Base-by-base conservation (phyloP, 2,329 filamentous ascomycete genomes). In the Arthrinium puccinioides region DNA sequence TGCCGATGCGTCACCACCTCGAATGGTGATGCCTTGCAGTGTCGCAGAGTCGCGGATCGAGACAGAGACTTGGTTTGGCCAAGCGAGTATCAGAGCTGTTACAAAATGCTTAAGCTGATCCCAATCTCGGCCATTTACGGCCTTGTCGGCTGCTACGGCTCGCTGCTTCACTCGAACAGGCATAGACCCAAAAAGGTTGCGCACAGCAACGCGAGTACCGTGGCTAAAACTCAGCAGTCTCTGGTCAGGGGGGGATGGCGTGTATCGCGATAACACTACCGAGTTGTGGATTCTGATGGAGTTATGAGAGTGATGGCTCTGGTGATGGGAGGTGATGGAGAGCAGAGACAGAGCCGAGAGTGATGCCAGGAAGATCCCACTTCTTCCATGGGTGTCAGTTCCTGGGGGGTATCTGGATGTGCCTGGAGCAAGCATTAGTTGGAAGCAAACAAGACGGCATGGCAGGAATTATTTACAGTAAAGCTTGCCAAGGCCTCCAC, bases 121-220 rank as follows among this genome's bases (percentile, higher is more conserved):
- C 78, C 85, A 90, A 36, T 84, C 72, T 45, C 72, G 82, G 15
- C 72, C 59, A 32, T 80, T 65, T 18, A 66, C 53, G 9, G 68
- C 46, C 47, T 67, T 69, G 50, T 76, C 64, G 26, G 69, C 56
- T 45, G 66, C 61, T 4, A 78, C 48, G 0, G 75, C 75, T 44
- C 88, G 75, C 49, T 88, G 84, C 55, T 92, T 94, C 19, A 94
- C 82, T 11, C 90, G 79, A 10, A 96, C 90, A 0, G 90, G 88
- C 76, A 96, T 86, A 41, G 81, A 84, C 0, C 89, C 88, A 60
- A 96, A 97, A 1, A 96, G 66, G 55, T 95, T 82, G 39, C 81
- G 76, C 6, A 94, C 82, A 1, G 72, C 72, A 2, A 90, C 79
- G 20, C 77, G 74, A 0, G 89, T 95, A 5, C 90, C 90, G 62